These are phyloP conservation scores for Phytopythium kandeliae DNA, from an alignment of 352 stramenopile species.

Conservation along the genomic window DNA sequence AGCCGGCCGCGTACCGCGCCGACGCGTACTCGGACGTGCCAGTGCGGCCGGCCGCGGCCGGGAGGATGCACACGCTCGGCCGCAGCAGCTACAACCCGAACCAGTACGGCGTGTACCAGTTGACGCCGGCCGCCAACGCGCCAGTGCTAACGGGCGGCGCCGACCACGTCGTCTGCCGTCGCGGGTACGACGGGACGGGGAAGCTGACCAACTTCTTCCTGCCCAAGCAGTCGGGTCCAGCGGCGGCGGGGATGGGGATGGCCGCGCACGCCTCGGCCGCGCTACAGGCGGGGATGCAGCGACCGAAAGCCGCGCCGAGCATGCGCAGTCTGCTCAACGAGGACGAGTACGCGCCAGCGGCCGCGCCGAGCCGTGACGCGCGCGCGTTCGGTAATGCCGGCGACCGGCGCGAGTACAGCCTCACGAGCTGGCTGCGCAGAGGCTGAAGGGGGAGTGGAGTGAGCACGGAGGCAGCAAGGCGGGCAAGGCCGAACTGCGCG, in stretches of 20 bases:
- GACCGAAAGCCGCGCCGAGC: conserved; percentile 39
- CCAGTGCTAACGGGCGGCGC: conserved; percentile 29
- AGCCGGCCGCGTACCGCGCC: conserved; percentile 34
- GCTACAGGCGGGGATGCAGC: conserved; percentile 4
- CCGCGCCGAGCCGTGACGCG: background rate
- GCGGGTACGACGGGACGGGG: conserved; percentile 70
- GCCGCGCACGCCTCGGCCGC: background rate
- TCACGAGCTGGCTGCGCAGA: conserved; percentile 68
- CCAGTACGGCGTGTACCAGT: conserved; percentile 62
- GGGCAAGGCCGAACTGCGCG: no score
- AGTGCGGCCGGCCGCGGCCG: conserved; percentile 28
- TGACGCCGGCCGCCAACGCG: conserved; percentile 34
- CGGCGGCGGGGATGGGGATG: background rate
- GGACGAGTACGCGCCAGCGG: conserved; percentile 9
- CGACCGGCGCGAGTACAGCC: conserved; percentile 46
- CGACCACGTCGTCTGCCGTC: conserved; percentile 35
- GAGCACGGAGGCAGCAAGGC: background rate
- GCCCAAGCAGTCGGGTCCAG: conserved; percentile 42
- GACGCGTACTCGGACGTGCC: conserved; percentile 67
- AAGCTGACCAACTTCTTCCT: conserved; percentile 77
- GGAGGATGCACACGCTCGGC: conserved; percentile 33
- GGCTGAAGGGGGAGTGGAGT: conserved; percentile 13
- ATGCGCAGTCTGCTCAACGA: conserved; percentile 46
- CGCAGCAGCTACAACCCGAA: conserved; percentile 60
- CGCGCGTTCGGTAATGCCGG: background rate